A percentile compares a stretch with the other conserved stretches of the same genome.
phyloP scores from a whole-genome alignment of 2,329 filamentous ascomycete genomes.

The Trichoderma asperellum region DNA sequence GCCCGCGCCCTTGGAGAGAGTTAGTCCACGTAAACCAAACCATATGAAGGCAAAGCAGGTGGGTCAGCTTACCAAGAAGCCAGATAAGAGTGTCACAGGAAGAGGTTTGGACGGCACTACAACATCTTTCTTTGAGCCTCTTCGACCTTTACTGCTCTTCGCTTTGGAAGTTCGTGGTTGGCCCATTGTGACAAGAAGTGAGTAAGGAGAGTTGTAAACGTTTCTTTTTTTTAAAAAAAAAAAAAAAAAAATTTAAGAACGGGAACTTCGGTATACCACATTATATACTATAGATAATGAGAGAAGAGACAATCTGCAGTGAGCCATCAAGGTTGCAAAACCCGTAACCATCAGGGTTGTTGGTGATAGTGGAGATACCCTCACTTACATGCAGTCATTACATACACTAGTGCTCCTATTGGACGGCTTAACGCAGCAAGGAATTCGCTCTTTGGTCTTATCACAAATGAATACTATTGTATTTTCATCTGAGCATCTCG shows the following conservation, averaged over 20 bases:
- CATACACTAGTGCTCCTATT: neutral
- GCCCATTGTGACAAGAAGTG: neutral
- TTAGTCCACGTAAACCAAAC: neutral
- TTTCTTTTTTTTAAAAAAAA: no score
- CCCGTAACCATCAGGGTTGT: conserved; percentile 24
- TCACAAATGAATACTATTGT: neutral
- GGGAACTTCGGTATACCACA: neutral
- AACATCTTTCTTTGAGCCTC: neutral
- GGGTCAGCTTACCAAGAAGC: conserved; percentile 38
- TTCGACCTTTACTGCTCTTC: neutral
- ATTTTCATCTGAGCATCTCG: neutral
- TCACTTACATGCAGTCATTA: neutral
- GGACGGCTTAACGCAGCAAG: neutral
- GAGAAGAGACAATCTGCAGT: neutral
- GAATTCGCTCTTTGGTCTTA: neutral
- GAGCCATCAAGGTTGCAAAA: conserved; percentile 16
- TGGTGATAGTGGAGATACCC: neutral
- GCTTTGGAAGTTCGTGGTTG: neutral
- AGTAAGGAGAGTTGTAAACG: no score
- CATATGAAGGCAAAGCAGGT: neutral
- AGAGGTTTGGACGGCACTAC: conserved; percentile 33
- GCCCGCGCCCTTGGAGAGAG: conserved; percentile 59
- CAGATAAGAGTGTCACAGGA: conserved; percentile 43
- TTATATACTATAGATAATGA: neutral
- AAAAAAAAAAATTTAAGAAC: neutral